Percentiles rank a stretch among this genome's conserved stretches.
These are phyloP conservation scores for Citrus reticulata DNA, from an alignment of 345 rosid species.

Conservation along the genomic window DNA sequence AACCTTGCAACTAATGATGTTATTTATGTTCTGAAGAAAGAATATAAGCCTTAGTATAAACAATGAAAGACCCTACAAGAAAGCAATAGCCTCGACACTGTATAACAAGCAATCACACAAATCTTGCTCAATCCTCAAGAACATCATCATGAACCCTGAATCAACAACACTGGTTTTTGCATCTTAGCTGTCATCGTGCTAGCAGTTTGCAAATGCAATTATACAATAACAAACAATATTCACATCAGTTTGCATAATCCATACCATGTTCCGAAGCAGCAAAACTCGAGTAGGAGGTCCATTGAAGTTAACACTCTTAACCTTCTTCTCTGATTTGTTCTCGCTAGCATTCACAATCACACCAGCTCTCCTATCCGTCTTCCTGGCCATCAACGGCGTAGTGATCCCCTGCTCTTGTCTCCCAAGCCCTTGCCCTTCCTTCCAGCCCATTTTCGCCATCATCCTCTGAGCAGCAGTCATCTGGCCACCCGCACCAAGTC, in stretches of 20 bases:
- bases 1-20: too few species aligned
- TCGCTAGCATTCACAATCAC: constrained; percentile 95
- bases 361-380: constrained; percentile 97
- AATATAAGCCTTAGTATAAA: too few species aligned
- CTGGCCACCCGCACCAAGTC: constrained; percentile 96
- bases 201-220: neutral
- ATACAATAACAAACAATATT: neutral
- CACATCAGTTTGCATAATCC: constrained; percentile 1
- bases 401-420: constrained; percentile 95
- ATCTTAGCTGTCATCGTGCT: neutral
- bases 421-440: constrained; percentile 97
- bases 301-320: constrained; percentile 76
- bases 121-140: neutral
- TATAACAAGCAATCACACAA: neutral
- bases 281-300: constrained; percentile 84
- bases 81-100: neutral
- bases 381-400: constrained; percentile 95
- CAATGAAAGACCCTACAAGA: neutral
- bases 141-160: neutral
- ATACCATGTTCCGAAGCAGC: constrained; percentile 92
- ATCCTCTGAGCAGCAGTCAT: constrained; percentile 99
- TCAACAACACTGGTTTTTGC: neutral
- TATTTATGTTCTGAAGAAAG: too few species aligned
- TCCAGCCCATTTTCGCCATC: constrained; percentile 99
- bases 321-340: constrained; percentile 78